phyloP scores from a whole-genome alignment of 1,284 basidiomycete species.

The Ceratobasidium sp. region DNA sequence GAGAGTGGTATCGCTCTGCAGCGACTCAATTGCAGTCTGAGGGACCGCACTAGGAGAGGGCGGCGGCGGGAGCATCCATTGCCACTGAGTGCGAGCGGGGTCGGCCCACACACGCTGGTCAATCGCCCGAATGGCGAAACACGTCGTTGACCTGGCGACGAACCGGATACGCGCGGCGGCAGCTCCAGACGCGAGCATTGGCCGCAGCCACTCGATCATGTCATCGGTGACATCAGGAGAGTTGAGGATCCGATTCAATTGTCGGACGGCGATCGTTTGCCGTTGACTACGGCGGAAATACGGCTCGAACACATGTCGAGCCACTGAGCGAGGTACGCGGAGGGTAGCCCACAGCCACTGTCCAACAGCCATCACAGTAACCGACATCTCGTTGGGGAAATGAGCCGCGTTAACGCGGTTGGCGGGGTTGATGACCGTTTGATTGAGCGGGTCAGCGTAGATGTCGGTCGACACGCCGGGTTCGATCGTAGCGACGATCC shows the following conservation, averaged over 20 bases:
- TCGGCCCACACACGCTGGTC: background rate
- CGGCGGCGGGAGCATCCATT: background rate
- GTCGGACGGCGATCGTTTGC: background rate
- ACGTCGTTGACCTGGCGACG: background rate
- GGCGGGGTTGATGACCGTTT: background rate
- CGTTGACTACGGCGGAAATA: background rate
- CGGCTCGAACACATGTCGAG: background rate
- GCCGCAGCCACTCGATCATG: background rate
- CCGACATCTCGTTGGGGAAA: background rate
- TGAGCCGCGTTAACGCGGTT: background rate
- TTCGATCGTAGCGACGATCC: background rate
- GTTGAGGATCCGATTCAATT: background rate
- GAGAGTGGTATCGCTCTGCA: background rate
- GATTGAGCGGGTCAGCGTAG: background rate
- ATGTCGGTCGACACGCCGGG: background rate
- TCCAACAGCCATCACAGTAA: background rate
- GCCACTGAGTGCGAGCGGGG: background rate
- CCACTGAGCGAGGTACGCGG: background rate
- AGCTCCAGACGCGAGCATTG: background rate
- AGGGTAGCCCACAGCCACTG: background rate
- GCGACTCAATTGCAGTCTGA: background rate
- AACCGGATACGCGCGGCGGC: background rate
- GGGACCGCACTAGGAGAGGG: background rate
- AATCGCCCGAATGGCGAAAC: background rate
- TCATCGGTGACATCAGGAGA: constrained; percentile 6